phyloP scores from a whole-genome alignment of 148 eudicot genomes.

The Vaccinium macrocarpon region DNA sequence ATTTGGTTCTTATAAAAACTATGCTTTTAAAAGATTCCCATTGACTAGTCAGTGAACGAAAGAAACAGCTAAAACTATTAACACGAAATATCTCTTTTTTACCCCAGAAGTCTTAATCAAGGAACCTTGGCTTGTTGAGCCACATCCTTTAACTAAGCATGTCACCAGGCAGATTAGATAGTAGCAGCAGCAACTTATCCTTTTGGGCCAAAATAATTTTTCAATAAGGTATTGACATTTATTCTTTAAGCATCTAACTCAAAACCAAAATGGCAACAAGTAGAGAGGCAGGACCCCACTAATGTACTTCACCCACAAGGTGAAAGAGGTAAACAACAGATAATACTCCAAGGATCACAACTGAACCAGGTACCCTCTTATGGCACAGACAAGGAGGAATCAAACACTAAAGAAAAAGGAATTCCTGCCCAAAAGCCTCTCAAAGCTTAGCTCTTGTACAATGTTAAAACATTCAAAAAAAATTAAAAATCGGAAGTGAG shows the following conservation, averaged over 20 bases:
- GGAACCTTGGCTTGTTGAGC: not conserved
- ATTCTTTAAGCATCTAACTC: not conserved
- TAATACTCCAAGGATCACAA: not conserved
- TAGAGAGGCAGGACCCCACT: not conserved
- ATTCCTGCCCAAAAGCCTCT: not conserved
- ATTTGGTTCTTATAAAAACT: not conserved
- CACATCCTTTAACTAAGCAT: not conserved
- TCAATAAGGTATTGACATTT: not conserved
- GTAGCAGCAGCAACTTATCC: not conserved
- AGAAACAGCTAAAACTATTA: not conserved
- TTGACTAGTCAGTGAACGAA: not conserved
- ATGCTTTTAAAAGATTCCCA: not conserved
- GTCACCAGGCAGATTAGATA: not conserved
- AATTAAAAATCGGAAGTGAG: not conserved
- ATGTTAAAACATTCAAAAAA: not conserved
- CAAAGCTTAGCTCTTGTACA: not conserved
- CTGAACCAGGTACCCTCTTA: not conserved
- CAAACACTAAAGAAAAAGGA: not conserved
- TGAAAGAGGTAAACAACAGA: not conserved
- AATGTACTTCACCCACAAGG: not conserved
- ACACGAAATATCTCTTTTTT: not conserved
- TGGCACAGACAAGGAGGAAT: not conserved
- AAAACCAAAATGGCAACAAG: not conserved
- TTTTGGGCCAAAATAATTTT: not conserved
- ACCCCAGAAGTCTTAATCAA: not conserved